These are phyloP conservation scores for Podospora didyma DNA, from an alignment of 495 filamentous ascomycete species.

Conservation along the genomic window DNA sequence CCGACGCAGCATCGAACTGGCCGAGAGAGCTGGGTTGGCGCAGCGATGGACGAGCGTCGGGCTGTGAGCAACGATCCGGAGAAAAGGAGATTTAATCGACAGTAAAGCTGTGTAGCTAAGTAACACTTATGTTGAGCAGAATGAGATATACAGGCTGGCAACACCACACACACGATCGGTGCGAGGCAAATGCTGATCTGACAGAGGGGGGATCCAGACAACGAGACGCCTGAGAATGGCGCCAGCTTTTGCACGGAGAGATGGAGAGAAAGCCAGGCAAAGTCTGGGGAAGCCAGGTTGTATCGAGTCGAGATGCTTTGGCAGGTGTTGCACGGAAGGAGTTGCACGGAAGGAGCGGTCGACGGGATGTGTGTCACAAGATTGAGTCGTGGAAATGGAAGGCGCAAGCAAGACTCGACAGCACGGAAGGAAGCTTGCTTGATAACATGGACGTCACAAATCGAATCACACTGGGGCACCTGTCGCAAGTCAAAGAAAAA, in stretches of 20 bases:
- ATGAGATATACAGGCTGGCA: slow-evolving; percentile 9
- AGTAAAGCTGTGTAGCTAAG: slow-evolving; percentile 23
- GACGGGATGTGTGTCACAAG: neutral
- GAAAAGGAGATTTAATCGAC: slow-evolving; percentile 3
- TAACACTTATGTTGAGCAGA: slow-evolving; percentile 10
- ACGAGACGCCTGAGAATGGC: neutral
- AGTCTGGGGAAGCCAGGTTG: too few species aligned
- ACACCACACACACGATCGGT: neutral
- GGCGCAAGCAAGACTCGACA: too few species aligned
- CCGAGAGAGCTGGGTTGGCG: neutral
- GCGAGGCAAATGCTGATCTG: neutral
- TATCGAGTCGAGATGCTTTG: too few species aligned
- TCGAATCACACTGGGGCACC: too few species aligned
- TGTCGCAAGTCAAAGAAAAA: neutral
- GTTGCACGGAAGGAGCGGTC: too few species aligned
- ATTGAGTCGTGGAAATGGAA: too few species aligned
- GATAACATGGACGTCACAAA: neutral
- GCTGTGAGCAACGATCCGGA: neutral
- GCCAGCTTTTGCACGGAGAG: too few species aligned
- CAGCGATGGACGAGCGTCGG: neutral
- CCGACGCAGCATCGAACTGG: slow-evolving; percentile 40
- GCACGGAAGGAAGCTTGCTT: neutral
- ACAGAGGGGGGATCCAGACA: neutral
- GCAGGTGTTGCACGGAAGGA: too few species aligned
- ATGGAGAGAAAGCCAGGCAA: neutral